Evolutionary conservation across 1,139 yeast genomes (phyloP), one percentile per base, ranked within the genome.

Genomic region (Arxiozyma telluris): DNA sequence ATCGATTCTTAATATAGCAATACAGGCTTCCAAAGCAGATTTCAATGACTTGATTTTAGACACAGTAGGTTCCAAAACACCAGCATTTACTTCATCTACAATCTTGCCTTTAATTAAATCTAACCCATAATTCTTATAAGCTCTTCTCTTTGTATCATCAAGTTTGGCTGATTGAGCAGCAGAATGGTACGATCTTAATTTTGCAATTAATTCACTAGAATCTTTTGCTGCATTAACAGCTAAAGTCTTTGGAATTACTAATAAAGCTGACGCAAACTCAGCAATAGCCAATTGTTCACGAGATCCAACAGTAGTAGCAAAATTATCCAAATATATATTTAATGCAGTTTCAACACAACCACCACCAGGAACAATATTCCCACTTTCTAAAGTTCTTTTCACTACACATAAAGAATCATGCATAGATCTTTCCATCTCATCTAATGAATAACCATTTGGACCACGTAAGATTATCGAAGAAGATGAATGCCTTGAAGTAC

Each of bases 161-260:
- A 85, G 83, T 57, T 84, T 78, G 15, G 96, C 96, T 57, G 82
- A 79, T 73, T 93, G 98, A 52, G 96, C 82, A 5, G 97, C 96
- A 23, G 97, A 93, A 70, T 94, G 99, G 71, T 93, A 93, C 4
- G 98, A 87, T 72, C 99, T 84, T 64, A 94, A 78, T 73, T 91
- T 94, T 54, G 98, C 94, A 58, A 93, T 91, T 63, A 94, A 79
- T 59, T 94, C 99, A 44, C 94, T 83, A 1, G 97, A 84, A 73
- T 94, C 98, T 73, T 93, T 93, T 44, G 98, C 99, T 11, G 98
- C 98, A 69, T 94, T 94, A 51, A 88, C 91, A 7, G 98, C 97
- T 63, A 94, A 76, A 4, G 98, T 94, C 79, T 93, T 93, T 71
- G 99, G 99, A 63, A 94, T 93, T 39, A 91, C 80, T 57, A 94